These are phyloP conservation scores for Microdochium trichocladiopsis DNA, from an alignment of 2,329 filamentous ascomycete genomes.

Conservation along the genomic window DNA sequence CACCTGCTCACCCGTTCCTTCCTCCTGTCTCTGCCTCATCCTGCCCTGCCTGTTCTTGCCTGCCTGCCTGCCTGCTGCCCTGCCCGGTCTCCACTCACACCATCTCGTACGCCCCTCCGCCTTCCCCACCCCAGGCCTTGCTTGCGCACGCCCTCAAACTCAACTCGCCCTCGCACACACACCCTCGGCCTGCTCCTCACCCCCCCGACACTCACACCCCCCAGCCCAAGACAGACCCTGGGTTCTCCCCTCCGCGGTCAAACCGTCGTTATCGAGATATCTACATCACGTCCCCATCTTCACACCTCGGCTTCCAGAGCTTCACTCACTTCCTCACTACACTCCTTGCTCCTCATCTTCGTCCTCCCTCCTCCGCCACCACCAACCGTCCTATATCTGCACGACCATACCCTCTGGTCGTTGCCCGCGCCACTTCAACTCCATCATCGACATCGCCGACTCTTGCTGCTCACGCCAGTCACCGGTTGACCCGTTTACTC, in stretches of 20 bases:
- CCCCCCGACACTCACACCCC: background rate
- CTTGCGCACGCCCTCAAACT: background rate
- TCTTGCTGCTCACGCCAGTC: slow-evolving; percentile 11
- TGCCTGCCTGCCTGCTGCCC: background rate
- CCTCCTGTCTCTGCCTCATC: background rate
- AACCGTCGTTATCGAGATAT: background rate
- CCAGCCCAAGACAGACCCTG: background rate
- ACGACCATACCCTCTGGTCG: slow-evolving; percentile 1
- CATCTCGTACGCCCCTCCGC: background rate
- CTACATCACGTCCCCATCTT: slow-evolving; percentile 1
- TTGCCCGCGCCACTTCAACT: slow-evolving; percentile 4
- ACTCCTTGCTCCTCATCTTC: background rate
- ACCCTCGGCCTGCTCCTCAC: background rate
- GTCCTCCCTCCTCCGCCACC: background rate
- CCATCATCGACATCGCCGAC: slow-evolving; percentile 7
- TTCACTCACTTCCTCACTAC: background rate
- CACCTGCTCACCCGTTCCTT: background rate
- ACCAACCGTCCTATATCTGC: background rate
- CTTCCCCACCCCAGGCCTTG: background rate
- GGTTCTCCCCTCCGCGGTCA: background rate
- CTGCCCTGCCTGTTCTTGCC: background rate
- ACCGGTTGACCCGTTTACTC: slow-evolving; percentile 42
- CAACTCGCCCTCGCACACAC: background rate
- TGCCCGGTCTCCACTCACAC: background rate
- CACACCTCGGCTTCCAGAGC: background rate